Percentiles rank a stretch among this genome's conserved stretches.
Conservation (phyloP, 169 alveolate genomes). For the Theileria luwenshuni region DNA sequence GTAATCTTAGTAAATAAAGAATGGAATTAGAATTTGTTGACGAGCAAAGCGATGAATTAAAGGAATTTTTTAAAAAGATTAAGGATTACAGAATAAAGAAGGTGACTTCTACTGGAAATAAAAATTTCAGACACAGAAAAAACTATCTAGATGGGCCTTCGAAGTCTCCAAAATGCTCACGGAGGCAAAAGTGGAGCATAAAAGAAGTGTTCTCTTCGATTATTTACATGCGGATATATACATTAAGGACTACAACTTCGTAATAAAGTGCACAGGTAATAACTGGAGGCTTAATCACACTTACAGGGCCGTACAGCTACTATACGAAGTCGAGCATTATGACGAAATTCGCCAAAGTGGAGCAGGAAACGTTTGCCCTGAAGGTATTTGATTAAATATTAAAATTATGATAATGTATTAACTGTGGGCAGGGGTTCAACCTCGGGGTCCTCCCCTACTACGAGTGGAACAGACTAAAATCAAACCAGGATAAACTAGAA, state of each 20-base stretch:
- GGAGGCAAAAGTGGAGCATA: constrained; percentile 63
- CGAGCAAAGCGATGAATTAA: constrained; percentile 53
- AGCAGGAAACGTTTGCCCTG: constrained; percentile 36
- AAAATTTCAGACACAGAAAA: constrained; percentile 29
- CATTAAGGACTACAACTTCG: constrained; percentile 65
- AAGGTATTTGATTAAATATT: constrained; percentile 30
- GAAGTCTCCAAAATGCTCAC: constrained; percentile 68
- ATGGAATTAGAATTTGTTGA: constrained; percentile 28
- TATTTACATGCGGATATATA: constrained; percentile 73
- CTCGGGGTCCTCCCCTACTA: constrained; percentile 50
- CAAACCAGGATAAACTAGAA: constrained; percentile 45
- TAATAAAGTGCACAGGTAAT: constrained; percentile 70
- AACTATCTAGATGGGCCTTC: constrained; percentile 72
- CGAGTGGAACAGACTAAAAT: constrained; percentile 66
- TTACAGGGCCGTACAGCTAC: constrained; percentile 78
- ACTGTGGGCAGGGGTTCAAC: constrained; percentile 33
- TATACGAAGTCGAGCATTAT: constrained; percentile 67
- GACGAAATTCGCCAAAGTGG: constrained; percentile 48
- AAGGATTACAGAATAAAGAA: constrained; percentile 61
- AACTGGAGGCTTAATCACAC: not conserved
- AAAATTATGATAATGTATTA: not conserved
- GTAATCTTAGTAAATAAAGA: not conserved
- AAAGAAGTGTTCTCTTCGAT: constrained; percentile 65
- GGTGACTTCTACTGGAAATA: constrained; percentile 26
- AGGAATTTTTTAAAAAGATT: constrained; percentile 45